Conservation (phyloP, 495 filamentous ascomycete genomes). For the Neurospora sp. region DNA sequence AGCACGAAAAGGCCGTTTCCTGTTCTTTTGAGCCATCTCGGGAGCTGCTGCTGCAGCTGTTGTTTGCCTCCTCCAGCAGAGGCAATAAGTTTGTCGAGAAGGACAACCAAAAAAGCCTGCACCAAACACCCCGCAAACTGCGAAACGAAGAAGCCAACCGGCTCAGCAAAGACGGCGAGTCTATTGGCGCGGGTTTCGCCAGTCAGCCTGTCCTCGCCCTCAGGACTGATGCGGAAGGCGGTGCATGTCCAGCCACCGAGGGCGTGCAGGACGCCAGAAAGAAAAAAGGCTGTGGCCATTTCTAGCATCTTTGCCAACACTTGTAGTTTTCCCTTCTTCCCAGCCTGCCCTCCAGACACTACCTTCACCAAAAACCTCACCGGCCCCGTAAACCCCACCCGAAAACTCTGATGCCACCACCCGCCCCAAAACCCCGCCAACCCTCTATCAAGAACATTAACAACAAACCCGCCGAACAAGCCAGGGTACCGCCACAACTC, state of each 20-base stretch:
- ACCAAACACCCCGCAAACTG: conserved; percentile 33
- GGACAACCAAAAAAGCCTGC: conserved; percentile 25
- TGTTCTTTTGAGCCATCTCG: conserved; percentile 26
- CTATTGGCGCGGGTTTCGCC: conserved; percentile 14
- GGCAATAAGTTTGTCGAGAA: not conserved
- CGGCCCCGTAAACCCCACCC: conserved; percentile 55
- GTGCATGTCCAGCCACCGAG: conserved; percentile 43
- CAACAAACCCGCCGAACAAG: conserved; percentile 45
- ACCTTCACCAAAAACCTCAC: conserved; percentile 37
- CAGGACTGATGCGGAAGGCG: not conserved
- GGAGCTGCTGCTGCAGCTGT: too few species aligned
- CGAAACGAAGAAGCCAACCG: conserved; percentile 41
- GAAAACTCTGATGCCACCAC: conserved; percentile 88
- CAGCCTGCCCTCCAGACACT: too few species aligned
- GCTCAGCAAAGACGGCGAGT: conserved; percentile 26
- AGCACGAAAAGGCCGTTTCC: conserved; percentile 45
- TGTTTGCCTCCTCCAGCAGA: too few species aligned
- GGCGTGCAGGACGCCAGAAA: conserved; percentile 53
- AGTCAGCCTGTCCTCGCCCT: not conserved
- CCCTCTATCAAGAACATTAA: conserved; percentile 49
- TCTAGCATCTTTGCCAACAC: too few species aligned
- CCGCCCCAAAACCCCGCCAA: conserved; percentile 68
- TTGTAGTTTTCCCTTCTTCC: too few species aligned
- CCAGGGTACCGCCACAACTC: conserved; percentile 56
- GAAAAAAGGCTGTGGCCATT: conserved; percentile 42